Evolutionary conservation across 768 basidiomycete species (phyloP).

Genomic region (Thelephora aurantiotincta): DNA sequence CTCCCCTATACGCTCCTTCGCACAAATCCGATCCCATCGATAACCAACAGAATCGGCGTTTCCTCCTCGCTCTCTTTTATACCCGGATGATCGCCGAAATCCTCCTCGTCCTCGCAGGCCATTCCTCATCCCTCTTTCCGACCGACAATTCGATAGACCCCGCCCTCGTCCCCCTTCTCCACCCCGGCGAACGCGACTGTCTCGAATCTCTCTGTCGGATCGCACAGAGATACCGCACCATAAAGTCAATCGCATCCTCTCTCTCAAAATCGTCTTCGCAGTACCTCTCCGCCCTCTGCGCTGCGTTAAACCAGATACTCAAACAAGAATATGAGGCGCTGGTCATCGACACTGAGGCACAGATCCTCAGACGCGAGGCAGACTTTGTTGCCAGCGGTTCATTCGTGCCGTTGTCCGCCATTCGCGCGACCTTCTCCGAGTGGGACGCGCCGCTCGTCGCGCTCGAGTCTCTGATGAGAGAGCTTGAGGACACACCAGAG

Average conservation of each 20-base stretch:
- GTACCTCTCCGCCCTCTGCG: conserved; percentile 68
- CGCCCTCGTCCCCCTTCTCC: conserved; percentile 56
- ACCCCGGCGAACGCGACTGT: conserved; percentile 80
- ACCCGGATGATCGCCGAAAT: conserved; percentile 73
- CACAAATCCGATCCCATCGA: too few relatives aligned
- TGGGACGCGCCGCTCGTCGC: conserved; percentile 83
- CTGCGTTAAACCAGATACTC: conserved; percentile 59
- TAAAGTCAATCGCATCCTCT: conserved; percentile 39
- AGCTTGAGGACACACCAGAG: conserved; percentile 34
- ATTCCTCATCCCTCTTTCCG: conserved; percentile 74
- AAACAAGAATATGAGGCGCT: conserved; percentile 69
- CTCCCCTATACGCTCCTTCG: too few relatives aligned
- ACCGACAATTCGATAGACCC: conserved; percentile 43
- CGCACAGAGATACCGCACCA: conserved; percentile 59
- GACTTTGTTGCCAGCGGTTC: conserved; percentile 65
- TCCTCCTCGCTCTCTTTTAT: not conserved
- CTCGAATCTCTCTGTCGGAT: conserved; percentile 68
- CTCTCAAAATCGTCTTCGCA: conserved; percentile 50
- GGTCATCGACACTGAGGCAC: conserved; percentile 70
- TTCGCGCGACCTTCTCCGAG: conserved; percentile 71
- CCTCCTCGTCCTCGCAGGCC: conserved; percentile 75
- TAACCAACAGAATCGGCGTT: too few relatives aligned
- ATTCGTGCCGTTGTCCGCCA: conserved; percentile 74
- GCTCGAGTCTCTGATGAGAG: conserved; percentile 47
- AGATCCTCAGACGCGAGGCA: conserved; percentile 61